Evolutionary conservation across 176 grass and related monocot genomes (phyloP).

Genomic region (Otatea glauca): DNA sequence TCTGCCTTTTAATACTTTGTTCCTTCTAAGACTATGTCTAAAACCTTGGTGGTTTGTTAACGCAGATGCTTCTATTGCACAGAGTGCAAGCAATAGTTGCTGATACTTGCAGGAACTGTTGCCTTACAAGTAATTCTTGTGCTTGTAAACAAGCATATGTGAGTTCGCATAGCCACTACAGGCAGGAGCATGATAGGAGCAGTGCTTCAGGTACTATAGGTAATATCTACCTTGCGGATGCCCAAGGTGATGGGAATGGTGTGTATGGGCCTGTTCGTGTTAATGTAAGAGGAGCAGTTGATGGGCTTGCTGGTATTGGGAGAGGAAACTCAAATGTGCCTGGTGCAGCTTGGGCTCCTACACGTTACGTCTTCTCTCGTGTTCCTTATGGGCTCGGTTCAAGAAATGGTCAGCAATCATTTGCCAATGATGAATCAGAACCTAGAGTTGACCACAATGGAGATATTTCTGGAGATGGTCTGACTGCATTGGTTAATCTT

Average conservation of each 20-base stretch:
- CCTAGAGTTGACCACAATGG: slow-evolving; percentile 78
- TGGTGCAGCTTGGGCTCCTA: slow-evolving; percentile 85
- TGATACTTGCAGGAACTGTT: slow-evolving; percentile 96
- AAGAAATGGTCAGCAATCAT: slow-evolving; percentile 75
- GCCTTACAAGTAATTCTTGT: slow-evolving; percentile 84
- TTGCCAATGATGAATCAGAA: slow-evolving; percentile 84
- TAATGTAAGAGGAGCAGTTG: slow-evolving; percentile 86
- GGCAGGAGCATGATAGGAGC: slow-evolving; percentile 84
- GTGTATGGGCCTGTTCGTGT: slow-evolving; percentile 75
- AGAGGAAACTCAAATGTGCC: slow-evolving; percentile 77
- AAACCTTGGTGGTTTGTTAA: slow-evolving; percentile 50
- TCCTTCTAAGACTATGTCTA: slow-evolving; percentile 32
- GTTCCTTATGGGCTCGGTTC: slow-evolving; percentile 83
- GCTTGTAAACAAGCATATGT: slow-evolving; percentile 93
- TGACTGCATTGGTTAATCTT: slow-evolving; percentile 92
- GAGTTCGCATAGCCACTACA: slow-evolving; percentile 71
- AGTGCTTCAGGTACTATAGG: slow-evolving; percentile 68
- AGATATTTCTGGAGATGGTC: slow-evolving; percentile 81
- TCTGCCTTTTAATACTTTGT: slow-evolving; percentile 31
- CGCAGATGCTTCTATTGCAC: slow-evolving; percentile 95
- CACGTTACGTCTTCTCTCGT: slow-evolving; percentile 93
- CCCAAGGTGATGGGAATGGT: slow-evolving; percentile 75
- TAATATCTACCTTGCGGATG: slow-evolving; percentile 73
- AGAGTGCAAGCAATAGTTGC: slow-evolving; percentile 83
- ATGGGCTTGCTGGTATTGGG: slow-evolving; percentile 93